phyloP scores from a whole-genome alignment of 2,329 filamentous ascomycete species.

The Pseudogymnoascus destructans region DNA sequence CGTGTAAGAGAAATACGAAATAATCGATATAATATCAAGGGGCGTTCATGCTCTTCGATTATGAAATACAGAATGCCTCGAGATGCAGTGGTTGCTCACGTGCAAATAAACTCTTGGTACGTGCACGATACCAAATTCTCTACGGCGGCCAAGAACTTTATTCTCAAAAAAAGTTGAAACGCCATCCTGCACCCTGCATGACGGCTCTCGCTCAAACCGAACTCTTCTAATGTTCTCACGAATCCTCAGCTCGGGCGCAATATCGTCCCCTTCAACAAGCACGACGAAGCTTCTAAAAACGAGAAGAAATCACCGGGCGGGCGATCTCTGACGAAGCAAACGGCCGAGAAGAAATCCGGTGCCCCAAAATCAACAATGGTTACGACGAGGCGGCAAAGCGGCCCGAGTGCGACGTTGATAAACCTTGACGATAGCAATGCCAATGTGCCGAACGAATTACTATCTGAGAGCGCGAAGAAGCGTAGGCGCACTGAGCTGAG shows the following conservation, averaged over 20 bases:
- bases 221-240: slow-evolving; percentile 11
- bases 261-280: slow-evolving; percentile 9
- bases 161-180: slow-evolving; percentile 6
- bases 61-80: background rate
- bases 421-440: background rate
- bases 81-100: background rate
- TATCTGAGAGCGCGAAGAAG: slow-evolving; percentile 8
- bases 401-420: background rate
- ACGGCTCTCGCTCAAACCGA: background rate
- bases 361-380: slow-evolving; percentile 10
- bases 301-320: slow-evolving; percentile 4
- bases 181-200: slow-evolving; percentile 6
- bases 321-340: background rate
- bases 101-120: slow-evolving; percentile 4
- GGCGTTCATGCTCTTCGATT: background rate
- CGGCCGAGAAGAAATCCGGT: background rate
- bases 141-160: background rate
- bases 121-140: slow-evolving; percentile 6
- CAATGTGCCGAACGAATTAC: background rate
- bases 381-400: slow-evolving; percentile 10
- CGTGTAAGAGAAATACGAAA: background rate
- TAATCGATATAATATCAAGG: background rate
- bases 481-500: slow-evolving; percentile 9
- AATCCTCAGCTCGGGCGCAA: slow-evolving; percentile 9
- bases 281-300: background rate